Base-by-base conservation (phyloP, 2,329 filamentous ascomycete genomes). In the Calonectria honghensis region DNA sequence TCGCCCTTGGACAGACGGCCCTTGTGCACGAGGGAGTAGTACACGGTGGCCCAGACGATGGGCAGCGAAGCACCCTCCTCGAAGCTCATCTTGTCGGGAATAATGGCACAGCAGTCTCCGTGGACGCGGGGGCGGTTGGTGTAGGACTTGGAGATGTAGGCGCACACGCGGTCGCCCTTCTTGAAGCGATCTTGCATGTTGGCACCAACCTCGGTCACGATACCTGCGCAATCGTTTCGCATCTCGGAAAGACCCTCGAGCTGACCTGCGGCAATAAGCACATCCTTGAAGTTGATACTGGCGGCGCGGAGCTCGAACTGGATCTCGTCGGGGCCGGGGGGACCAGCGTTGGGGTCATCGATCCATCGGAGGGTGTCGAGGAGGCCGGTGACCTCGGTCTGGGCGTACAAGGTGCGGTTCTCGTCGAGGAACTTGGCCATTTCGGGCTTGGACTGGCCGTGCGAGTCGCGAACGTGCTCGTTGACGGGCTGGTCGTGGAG, bases 1-100 rank as follows among this genome's bases (percentile, higher is more conserved):
- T 85, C 63, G n/a, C 74, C 72, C n/a, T 51, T 51, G n/a, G 68
- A 54, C 6, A 76, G 24, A 16, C 66, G 39, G 7, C 72, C 70
- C 16, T 72, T 39, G 6, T 71, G 32, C 5, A 70, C 32, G 11
- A 77, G 61, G 6, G 61, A 71, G 20, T 72, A 71, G 37, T 76
- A 75, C 3, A 68, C 76, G 6, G 74, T 77, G n/a, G 27, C 54
- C 20, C 57, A 70, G 1, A 74, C 72, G 4, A 76, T 51, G 24
- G 74, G 74, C 11, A 77, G 24, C 6, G 72, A 70, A 3, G 76
- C 76, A 10, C 72, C 74, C 6, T 74, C 61, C 14, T 70, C 69
- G 13, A 76, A 76, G 37, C 31, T 50, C n/a, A 76, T 63, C 13
- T 35, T 29, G 16, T 72, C 65, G 20, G 72, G 72, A 14, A 74